Conservation (phyloP, 148 eudicot genomes). For the Cornus kousa region DNA sequence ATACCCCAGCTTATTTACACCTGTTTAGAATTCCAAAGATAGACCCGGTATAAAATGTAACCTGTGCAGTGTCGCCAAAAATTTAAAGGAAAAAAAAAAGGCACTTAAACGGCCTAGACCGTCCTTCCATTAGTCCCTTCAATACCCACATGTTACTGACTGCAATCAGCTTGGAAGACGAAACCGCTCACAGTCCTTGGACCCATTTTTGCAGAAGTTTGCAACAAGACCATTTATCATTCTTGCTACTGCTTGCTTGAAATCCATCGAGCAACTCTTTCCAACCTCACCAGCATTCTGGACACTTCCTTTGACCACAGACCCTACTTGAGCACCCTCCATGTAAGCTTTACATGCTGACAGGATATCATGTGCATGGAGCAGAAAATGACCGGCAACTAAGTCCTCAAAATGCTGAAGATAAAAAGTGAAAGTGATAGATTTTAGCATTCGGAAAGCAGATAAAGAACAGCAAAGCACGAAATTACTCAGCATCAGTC, state of each 20-base stretch:
- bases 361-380: slow-evolving; percentile 53
- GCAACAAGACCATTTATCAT: slow-evolving; percentile 39
- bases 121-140: slow-evolving; percentile 1
- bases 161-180: slow-evolving; percentile 15
- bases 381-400: slow-evolving; percentile 60
- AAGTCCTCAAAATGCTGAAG: slow-evolving; percentile 78
- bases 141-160: not conserved
- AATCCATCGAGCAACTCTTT: slow-evolving; percentile 25
- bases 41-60: not conserved
- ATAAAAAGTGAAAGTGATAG: slow-evolving; percentile 1
- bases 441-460: not conserved
- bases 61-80: slow-evolving; percentile 12
- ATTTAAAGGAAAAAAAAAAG: not conserved
- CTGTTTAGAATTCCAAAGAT: slow-evolving; percentile 2
- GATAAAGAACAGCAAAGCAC: not conserved
- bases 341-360: slow-evolving; percentile 68
- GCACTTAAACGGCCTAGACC: slow-evolving; percentile 6
- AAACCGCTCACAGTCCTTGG: slow-evolving; percentile 54
- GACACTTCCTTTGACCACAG: slow-evolving; percentile 32
- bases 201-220: slow-evolving; percentile 50
- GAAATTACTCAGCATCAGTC: not conserved
- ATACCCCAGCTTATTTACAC: slow-evolving; percentile 9
- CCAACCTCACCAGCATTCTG: slow-evolving; percentile 25
- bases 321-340: slow-evolving; percentile 61
- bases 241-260: slow-evolving; percentile 37